Conservation (phyloP, 1,284 basidiomycete genomes). For the Cutaneotrichosporon sp. region DNA sequence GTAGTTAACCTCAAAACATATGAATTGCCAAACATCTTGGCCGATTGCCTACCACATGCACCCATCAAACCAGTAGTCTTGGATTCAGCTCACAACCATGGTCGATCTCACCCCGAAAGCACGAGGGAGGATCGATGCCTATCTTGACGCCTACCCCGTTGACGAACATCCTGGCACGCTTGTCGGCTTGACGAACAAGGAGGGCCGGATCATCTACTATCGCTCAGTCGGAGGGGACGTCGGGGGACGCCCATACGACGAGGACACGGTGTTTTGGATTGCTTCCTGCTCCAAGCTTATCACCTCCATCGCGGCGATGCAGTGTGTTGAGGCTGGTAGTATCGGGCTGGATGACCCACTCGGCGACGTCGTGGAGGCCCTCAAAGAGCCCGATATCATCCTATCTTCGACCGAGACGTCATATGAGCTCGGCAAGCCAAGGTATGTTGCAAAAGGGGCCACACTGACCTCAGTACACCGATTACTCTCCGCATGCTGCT, state of each 20-base stretch:
- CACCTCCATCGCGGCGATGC: slow-evolving; percentile 16
- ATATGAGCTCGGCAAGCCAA: background rate
- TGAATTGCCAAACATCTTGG: too few relatives aligned
- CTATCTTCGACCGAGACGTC: background rate
- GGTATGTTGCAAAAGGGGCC: background rate
- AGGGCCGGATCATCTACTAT: background rate
- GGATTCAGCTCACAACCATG: too few relatives aligned
- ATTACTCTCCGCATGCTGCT: slow-evolving; percentile 14
- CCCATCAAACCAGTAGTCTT: too few relatives aligned
- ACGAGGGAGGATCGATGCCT: too few relatives aligned
- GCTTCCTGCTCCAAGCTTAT: slow-evolving; percentile 18
- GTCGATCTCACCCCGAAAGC: too few relatives aligned
- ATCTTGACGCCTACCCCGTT: too few relatives aligned
- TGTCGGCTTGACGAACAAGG: too few relatives aligned
- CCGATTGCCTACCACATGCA: too few relatives aligned
- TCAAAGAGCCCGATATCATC: slow-evolving; percentile 13
- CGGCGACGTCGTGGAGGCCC: slow-evolving; percentile 19
- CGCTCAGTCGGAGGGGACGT: background rate
- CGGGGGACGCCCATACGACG: background rate
- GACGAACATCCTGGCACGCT: too few relatives aligned
- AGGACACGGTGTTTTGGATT: slow-evolving; percentile 19
- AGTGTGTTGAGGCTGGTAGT: slow-evolving; percentile 31
- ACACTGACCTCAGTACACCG: background rate
- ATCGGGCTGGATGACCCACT: slow-evolving; percentile 24
- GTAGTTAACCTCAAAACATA: too few relatives aligned